A percentile compares a stretch with the other conserved stretches of the same genome.
Conservation (phyloP, 768 basidiomycete genomes). For the Trametes cinnabarina region DNA sequence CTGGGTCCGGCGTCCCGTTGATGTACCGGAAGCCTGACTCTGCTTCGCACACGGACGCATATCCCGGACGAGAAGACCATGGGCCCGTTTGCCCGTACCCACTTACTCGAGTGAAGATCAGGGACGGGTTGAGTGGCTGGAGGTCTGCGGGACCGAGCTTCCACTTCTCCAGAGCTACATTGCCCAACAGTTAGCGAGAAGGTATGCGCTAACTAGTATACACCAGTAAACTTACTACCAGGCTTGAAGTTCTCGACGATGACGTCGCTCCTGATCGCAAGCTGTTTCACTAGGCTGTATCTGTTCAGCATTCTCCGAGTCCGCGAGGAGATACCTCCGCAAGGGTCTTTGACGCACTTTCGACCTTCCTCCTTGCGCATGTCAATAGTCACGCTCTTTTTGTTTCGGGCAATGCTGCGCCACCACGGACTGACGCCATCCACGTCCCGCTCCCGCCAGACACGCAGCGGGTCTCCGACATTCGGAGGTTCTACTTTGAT, state of each 20-base stretch:
- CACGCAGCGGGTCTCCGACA: conserved; percentile 63
- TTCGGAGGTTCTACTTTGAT: conserved; percentile 70
- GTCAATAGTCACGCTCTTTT: conserved; percentile 72
- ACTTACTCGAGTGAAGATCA: conserved; percentile 87
- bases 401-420: conserved; percentile 67
- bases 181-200: too few relatives aligned
- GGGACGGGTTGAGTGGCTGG: conserved; percentile 73
- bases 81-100: conserved; percentile 77
- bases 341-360: too few relatives aligned
- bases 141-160: conserved; percentile 55
- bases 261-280: conserved; percentile 65
- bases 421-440: conserved; percentile 77
- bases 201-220: too few relatives aligned
- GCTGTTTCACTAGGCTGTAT: conserved; percentile 54
- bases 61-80: conserved; percentile 68
- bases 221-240: conserved; percentile 59
- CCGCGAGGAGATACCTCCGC: too few relatives aligned
- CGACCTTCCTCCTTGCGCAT: conserved; percentile 56
- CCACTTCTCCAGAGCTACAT: conserved; percentile 68
- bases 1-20: conserved; percentile 59
- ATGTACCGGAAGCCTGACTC: conserved; percentile 74
- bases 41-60: conserved; percentile 73
- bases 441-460: conserved; percentile 68
- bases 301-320: neutral
- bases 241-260: conserved; percentile 73